These are phyloP conservation scores for Astrephomene gubernaculifera DNA, from an alignment of 139 green algal species.

Conservation along the genomic window DNA sequence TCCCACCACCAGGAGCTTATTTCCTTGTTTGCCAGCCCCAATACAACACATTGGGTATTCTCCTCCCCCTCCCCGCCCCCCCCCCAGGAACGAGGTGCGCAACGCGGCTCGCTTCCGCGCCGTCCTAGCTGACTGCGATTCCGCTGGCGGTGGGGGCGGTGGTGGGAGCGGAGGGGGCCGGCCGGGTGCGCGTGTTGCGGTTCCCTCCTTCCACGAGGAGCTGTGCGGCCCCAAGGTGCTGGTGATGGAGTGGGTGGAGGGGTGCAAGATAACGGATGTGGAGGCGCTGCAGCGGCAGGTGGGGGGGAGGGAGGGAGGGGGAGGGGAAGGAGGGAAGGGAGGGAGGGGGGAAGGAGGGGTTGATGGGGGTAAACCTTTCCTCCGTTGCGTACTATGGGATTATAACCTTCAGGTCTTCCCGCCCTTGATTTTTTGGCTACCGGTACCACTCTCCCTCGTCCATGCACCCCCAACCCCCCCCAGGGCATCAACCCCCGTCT, in stretches of 20 bases:
- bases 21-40: not conserved
- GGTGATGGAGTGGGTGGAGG: slow-evolving; percentile 86
- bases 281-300: slow-evolving; percentile 54
- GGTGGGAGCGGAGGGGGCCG: too few relatives aligned
- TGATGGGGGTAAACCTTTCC: too few relatives aligned
- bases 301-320: not conserved
- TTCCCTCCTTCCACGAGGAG: slow-evolving; percentile 63
- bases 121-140: slow-evolving; percentile 46
- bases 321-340: not conserved
- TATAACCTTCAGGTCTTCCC: too few relatives aligned
- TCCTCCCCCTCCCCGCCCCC: not conserved
- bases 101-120: slow-evolving; percentile 65
- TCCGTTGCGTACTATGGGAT: too few relatives aligned
- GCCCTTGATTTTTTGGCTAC: not conserved
- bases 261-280: slow-evolving; percentile 71
- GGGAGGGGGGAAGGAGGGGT: not conserved
- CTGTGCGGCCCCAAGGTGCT: slow-evolving; percentile 67
- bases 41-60: not conserved
- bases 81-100: slow-evolving; percentile 62
- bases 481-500: slow-evolving; percentile 60
- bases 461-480: not conserved
- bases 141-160: too few relatives aligned
- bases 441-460: not conserved
- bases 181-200: slow-evolving; percentile 54
- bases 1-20: not conserved